Evolutionary conservation across 2,329 filamentous ascomycete genomes (phyloP).

Genomic region (Stagonosporopsis vannaccii): DNA sequence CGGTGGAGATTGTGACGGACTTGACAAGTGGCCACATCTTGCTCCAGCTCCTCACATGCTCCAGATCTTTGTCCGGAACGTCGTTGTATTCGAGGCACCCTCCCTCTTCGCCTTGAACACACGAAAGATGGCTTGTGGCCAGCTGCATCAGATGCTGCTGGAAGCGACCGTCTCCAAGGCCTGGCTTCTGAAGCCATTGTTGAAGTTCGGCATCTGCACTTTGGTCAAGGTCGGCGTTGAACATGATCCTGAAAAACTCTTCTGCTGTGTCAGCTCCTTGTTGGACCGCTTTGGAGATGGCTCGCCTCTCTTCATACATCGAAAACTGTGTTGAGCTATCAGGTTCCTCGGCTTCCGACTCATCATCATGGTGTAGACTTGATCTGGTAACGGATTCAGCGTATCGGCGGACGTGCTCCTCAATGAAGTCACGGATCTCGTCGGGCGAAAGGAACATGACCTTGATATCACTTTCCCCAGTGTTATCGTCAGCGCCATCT

Average conservation of each 20-base stretch:
- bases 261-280: constrained; percentile 13
- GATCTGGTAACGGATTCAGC: neutral
- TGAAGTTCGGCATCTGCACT: neutral
- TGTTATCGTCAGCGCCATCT: constrained; percentile 13
- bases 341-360: neutral
- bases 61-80: constrained; percentile 6
- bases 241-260: constrained; percentile 21
- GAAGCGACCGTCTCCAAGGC: constrained; percentile 16
- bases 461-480: constrained; percentile 12
- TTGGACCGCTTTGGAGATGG: neutral
- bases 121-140: neutral
- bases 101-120: neutral
- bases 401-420: constrained; percentile 16
- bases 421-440: constrained; percentile 8
- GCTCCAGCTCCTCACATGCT: neutral
- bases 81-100: constrained; percentile 1
- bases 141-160: neutral
- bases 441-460: constrained; percentile 4
- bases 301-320: neutral
- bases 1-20: constrained; percentile 17
- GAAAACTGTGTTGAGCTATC: neutral
- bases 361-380: neutral
- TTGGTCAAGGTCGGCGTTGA: neutral
- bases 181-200: constrained; percentile 2
- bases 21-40: constrained; percentile 24